phyloP scores from a whole-genome alignment of 257 asterid species.

The Paraleonurus japonicus region DNA sequence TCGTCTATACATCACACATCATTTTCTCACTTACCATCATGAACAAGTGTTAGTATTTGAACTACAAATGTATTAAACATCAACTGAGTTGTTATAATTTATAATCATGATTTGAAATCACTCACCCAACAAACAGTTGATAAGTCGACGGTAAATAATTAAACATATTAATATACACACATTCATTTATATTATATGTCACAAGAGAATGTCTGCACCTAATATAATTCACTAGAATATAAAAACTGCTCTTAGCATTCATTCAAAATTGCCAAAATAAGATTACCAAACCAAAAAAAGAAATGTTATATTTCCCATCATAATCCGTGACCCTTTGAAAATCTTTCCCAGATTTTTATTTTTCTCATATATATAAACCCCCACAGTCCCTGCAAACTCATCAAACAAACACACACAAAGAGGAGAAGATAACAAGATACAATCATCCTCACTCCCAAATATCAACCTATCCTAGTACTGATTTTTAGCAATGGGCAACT shows the following conservation, averaged over 20 bases:
- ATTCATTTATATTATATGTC: background rate
- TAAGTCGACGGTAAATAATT: too few species aligned
- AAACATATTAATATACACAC: background rate
- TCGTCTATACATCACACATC: too few species aligned
- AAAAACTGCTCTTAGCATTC: too few species aligned
- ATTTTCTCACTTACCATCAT: too few species aligned
- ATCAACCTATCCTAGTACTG: background rate
- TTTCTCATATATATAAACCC: conserved; percentile 21
- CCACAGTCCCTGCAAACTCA: background rate
- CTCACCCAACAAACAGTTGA: too few species aligned
- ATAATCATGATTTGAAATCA: too few species aligned
- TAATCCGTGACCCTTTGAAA: conserved; percentile 26
- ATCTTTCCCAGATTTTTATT: background rate
- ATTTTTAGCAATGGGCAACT: conserved; percentile 57
- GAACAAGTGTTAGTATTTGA: too few species aligned
- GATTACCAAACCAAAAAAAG: background rate
- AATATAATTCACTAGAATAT: too few species aligned
- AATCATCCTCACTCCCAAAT: background rate
- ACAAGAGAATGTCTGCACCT: background rate
- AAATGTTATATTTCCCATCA: conserved; percentile 11
- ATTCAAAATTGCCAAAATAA: background rate
- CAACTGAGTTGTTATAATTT: too few species aligned
- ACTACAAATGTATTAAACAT: too few species aligned
- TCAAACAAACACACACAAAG: background rate
- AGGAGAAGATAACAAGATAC: background rate